A percentile compares a stretch with the other conserved stretches of the same genome.
Conservation (phyloP, 1,284 basidiomycete genomes). For the Lentinula novae-zelandiae region DNA sequence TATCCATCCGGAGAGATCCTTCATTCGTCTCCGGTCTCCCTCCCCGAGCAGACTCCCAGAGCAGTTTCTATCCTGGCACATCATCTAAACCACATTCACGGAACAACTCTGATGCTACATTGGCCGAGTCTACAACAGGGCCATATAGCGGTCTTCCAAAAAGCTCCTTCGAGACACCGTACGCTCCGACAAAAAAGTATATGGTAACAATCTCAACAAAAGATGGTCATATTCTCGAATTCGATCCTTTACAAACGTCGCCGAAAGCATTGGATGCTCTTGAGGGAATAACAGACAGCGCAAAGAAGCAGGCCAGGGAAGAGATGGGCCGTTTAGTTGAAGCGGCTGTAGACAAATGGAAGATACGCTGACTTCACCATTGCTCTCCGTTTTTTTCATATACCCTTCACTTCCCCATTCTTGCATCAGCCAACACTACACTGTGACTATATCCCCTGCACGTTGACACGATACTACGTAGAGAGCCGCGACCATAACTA, state of each 20-base stretch:
- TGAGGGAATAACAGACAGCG: slow-evolving; percentile 72
- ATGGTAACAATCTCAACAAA: slow-evolving; percentile 65
- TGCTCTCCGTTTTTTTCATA: too few relatives aligned
- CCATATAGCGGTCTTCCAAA: slow-evolving; percentile 18
- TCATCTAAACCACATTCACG: slow-evolving; percentile 39
- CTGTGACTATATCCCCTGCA: not conserved
- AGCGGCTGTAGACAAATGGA: slow-evolving; percentile 72
- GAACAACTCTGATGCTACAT: slow-evolving; percentile 33
- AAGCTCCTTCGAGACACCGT: slow-evolving; percentile 14
- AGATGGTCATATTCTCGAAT: slow-evolving; percentile 74
- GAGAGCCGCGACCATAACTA: not conserved
- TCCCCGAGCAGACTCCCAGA: slow-evolving; percentile 48
- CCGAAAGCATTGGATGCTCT: slow-evolving; percentile 66
- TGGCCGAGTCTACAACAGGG: slow-evolving; percentile 24
- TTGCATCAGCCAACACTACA: not conserved
- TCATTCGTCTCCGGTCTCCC: slow-evolving; percentile 39
- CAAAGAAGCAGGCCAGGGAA: slow-evolving; percentile 73
- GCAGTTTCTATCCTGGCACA: slow-evolving; percentile 30
- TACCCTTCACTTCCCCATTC: not conserved
- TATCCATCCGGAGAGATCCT: slow-evolving; percentile 58
- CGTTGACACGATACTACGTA: not conserved
- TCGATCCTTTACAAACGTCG: slow-evolving; percentile 70
- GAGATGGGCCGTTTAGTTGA: slow-evolving; percentile 70
- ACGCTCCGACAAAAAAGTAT: slow-evolving; percentile 16
- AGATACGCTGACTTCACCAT: slow-evolving; percentile 34